Conservation (phyloP, 208 protist genomes). For the Leishmania tarentolae region DNA sequence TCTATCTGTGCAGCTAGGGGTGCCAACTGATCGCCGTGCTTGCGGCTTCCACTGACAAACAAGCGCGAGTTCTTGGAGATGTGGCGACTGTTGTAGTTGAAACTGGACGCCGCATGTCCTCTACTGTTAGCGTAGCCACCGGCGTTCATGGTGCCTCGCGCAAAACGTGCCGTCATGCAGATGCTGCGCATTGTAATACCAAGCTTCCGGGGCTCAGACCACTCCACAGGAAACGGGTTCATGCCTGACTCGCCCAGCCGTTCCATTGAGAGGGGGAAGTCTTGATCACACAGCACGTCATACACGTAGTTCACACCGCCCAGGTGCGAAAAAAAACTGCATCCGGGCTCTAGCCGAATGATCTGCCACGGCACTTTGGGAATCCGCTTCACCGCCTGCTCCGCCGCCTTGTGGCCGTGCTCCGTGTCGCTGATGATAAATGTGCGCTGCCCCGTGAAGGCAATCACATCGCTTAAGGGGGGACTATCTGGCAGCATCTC, state of each 20-base stretch:
- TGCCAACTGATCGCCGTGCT: conserved; percentile 62
- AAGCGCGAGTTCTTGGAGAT: conserved; percentile 63
- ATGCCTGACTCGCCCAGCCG: conserved; percentile 77
- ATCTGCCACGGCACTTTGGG: conserved; percentile 69
- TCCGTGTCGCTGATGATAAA: conserved; percentile 66
- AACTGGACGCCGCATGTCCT: conserved; percentile 42
- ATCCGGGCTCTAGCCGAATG: conserved; percentile 75
- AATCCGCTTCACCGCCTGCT: conserved; percentile 45
- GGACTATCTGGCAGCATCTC: conserved; percentile 75
- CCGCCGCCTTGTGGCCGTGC: conserved; percentile 57
- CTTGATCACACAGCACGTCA: conserved; percentile 89
- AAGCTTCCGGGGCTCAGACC: conserved; percentile 85
- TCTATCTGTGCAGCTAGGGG: conserved; percentile 72
- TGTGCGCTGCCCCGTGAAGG: conserved; percentile 74
- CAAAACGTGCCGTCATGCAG: conserved; percentile 78
- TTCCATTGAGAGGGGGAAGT: conserved; percentile 85
- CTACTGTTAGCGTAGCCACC: conserved; percentile 75
- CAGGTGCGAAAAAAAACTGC: conserved; percentile 74
- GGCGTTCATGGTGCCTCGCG: conserved; percentile 72
- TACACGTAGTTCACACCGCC: conserved; percentile 77
- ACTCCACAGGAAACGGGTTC: conserved; percentile 90
- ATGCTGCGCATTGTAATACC: conserved; percentile 86
- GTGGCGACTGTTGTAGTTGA: conserved; percentile 71
- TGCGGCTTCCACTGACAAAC: conserved; percentile 62
- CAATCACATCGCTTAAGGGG: conserved; percentile 76